Evolutionary conservation across 2,329 filamentous ascomycete genomes (phyloP), one percentile per base, ranked within the genome.

Genomic region (Xylariomycetidae sp.): DNA sequence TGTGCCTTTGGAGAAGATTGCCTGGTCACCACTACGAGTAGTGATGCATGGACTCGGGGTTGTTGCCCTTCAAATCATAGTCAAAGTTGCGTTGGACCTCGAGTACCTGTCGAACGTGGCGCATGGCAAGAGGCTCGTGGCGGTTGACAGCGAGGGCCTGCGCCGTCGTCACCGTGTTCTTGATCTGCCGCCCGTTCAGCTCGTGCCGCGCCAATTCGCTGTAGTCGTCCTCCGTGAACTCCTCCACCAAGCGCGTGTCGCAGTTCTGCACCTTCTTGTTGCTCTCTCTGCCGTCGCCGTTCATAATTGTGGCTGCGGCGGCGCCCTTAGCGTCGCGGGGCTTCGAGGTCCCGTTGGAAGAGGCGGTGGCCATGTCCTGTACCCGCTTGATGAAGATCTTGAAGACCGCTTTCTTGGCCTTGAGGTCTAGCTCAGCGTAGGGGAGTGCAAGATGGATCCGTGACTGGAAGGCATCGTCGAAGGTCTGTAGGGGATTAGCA

Each of bases 381-480:
- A 89, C 85, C 20, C 79, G 76, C 37, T 82, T 77, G 24, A 95
- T 67, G 59, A 94, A 93, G 61, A 88, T 81, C 59, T 80, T 80
- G 77, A 90, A 94, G 28, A 95, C 84, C 39, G 76, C 72, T 48
- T 79, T 80, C 61, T 84, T 83, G 9, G 87, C 86, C 49, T 82
- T 81, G 5, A 64, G 57, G 24, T 78, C 79, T 7, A 94, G 70
- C 30, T 82, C 77, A 24, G 84, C 83, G 59, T 94, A 95, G 18
- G 83, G 73, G 7, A 95, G 67, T 0, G 86, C 85, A 48, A 94
- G 81, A 56, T 94, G 86, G 41, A 94, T 93, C 16, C 88, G 77
- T 8, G 79, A 85, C 54, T 92, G 84, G 67, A 94, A 94, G 1
- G 88, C 88, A 41, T 92, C 85, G 48, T 95, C 88, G 50, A 95